Evolutionary conservation across 192 early-diverging fungal genomes (phyloP).

Genomic region (Irineochytrium annulatum): DNA sequence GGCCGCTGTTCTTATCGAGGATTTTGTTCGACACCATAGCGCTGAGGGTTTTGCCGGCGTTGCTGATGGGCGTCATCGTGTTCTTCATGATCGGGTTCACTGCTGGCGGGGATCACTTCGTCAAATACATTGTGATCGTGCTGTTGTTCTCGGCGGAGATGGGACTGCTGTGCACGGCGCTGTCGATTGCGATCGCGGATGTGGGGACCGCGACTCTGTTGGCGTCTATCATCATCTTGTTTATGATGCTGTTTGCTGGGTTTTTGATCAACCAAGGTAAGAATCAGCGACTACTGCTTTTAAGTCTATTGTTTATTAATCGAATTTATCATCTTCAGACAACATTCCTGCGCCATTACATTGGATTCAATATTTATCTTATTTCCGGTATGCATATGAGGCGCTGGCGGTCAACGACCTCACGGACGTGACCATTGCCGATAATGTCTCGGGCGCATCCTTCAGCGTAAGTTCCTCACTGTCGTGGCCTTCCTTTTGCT

Average conservation of each 20-base stretch:
- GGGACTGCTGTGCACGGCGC: slow-evolving; percentile 56
- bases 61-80: slow-evolving; percentile 59
- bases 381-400: slow-evolving; percentile 73
- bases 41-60: slow-evolving; percentile 58
- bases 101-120: slow-evolving; percentile 38
- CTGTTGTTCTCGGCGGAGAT: slow-evolving; percentile 60
- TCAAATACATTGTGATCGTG: slow-evolving; percentile 58
- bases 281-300: slow-evolving; percentile 7
- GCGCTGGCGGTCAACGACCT: slow-evolving; percentile 66
- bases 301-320: neutral
- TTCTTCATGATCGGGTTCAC: slow-evolving; percentile 72
- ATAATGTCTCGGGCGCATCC: slow-evolving; percentile 32
- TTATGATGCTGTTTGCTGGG: slow-evolving; percentile 75
- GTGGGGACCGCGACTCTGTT: slow-evolving; percentile 59
- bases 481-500: slow-evolving; percentile 1
- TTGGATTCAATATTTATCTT: slow-evolving; percentile 69
- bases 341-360: slow-evolving; percentile 49
- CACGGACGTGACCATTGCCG: slow-evolving; percentile 25
- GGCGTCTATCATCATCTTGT: slow-evolving; percentile 61
- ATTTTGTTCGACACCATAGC: slow-evolving; percentile 69
- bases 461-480: slow-evolving; percentile 27
- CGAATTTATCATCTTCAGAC: slow-evolving; percentile 20
- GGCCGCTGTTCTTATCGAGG: slow-evolving; percentile 53
- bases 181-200: slow-evolving; percentile 54
- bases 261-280: slow-evolving; percentile 63